Conservation (phyloP, 2,329 filamentous ascomycete genomes). For the Myriosclerotinia curreyana region DNA sequence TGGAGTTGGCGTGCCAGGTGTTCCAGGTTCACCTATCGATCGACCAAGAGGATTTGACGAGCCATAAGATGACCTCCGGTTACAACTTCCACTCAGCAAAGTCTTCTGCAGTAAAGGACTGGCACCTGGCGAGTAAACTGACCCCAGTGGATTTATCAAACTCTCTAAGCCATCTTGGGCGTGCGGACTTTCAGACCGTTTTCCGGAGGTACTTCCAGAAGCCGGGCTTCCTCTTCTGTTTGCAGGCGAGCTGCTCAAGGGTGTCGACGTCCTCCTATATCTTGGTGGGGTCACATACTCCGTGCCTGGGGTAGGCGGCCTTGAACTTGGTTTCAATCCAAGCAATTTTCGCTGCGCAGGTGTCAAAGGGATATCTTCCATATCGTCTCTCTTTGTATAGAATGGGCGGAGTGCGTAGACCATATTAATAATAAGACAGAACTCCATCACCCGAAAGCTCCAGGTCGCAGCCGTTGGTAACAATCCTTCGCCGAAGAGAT, state of each 20-base stretch:
- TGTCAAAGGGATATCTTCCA: conserved; percentile 87
- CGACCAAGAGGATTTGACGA: conserved; percentile 53
- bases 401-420: conserved; percentile 68
- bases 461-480: conserved; percentile 34
- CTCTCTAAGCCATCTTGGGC: conserved; percentile 10
- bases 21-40: conserved; percentile 45
- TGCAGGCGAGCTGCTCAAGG: conserved; percentile 55
- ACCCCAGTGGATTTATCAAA: conserved; percentile 39
- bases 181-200: conserved; percentile 9
- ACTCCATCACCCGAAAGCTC: conserved; percentile 48
- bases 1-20: conserved; percentile 67
- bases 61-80: conserved; percentile 62
- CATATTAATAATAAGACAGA: conserved; percentile 68
- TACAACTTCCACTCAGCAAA: conserved; percentile 48
- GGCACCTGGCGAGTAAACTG: conserved; percentile 50
- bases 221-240: conserved; percentile 54
- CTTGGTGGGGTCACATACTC: conserved; percentile 82
- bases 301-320: conserved; percentile 63
- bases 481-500: conserved; percentile 28
- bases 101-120: conserved; percentile 68
- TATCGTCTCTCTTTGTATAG: conserved; percentile 67
- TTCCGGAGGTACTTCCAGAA: conserved; percentile 30
- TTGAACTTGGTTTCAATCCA: conserved; percentile 67
- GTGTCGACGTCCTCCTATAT: conserved; percentile 72
- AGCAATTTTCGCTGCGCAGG: conserved; percentile 83